phyloP scores from a whole-genome alignment of 2,329 filamentous ascomycete genomes.

The Colletotrichum spaethianum region DNA sequence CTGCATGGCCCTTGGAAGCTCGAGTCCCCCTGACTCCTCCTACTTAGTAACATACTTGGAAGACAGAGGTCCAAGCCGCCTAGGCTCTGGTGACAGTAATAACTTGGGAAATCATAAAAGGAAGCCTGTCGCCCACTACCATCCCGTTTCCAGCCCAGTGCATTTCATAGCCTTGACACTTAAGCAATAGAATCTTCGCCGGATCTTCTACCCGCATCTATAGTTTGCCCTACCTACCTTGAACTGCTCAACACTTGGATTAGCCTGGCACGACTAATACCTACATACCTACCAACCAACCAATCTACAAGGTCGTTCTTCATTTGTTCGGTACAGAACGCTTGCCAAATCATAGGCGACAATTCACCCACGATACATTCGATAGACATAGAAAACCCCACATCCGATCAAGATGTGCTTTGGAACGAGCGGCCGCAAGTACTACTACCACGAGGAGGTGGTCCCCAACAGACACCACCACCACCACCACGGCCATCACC shows the following conservation, averaged over 20 bases:
- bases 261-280: constrained; percentile 2
- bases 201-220: constrained; percentile 25
- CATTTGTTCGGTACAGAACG: constrained; percentile 1
- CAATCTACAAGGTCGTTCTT: not conserved
- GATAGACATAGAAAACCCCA: not conserved
- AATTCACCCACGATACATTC: not conserved
- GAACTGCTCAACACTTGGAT: not conserved
- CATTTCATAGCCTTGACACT: constrained; percentile 28
- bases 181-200: constrained; percentile 31
- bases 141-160: not conserved
- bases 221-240: not conserved
- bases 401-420: constrained; percentile 64
- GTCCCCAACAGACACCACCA: constrained; percentile 60
- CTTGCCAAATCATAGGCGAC: not conserved
- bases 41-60: constrained; percentile 16
- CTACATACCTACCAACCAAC: not conserved
- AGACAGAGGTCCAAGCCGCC: constrained; percentile 15
- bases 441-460: constrained; percentile 71
- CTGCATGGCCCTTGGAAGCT: constrained; percentile 27
- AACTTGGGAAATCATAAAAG: constrained; percentile 36
- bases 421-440: constrained; percentile 56
- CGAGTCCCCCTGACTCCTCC: constrained; percentile 15
- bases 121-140: constrained; percentile 22
- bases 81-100: not conserved
- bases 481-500: constrained; percentile 52